Evolutionary conservation across 768 basidiomycete genomes (phyloP), one percentile per base, ranked within the genome.

Genomic region (Auricularia sp.): DNA sequence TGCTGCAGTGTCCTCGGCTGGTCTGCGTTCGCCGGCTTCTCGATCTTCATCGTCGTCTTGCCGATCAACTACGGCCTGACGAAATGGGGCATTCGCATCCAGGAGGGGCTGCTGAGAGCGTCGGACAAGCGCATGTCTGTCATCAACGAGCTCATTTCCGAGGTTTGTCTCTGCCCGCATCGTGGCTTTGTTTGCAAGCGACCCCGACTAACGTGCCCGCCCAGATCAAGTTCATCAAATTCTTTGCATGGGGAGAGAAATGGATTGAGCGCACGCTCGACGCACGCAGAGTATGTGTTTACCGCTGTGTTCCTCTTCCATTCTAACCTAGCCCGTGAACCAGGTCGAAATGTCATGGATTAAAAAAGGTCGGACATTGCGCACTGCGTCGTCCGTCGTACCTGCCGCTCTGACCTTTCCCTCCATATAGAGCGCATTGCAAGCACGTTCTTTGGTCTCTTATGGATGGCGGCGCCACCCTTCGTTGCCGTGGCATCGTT

Each of bases 21-120:
- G 63, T 73, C 77, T 3, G 79, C 81, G 0, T 82, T 82, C 54
- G 78, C 79, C 16, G 81, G 81, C 7, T 75, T 80, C 34, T 42
- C 77, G 2, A 74, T 79, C n/a, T 67, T 81, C 43, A 47, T 78
- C 34, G 56, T 79, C 36, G 74, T 75, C 16, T 73, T 73, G 64
- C 80, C 79, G 0, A 62, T 82, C 64, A 81, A 80, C 66, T 76
- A 75, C 11, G 73, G 69, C 39, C 65, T 80, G 34, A 75, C 78
- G 60, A 74, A 72, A 56, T 71, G 77, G 16, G 74, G 75, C 58
- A 71, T 80, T 63, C 70, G 71, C 7, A 76, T 80, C 36, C 71
- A 72, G n/a, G 77, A 73, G 63, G 72, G 73, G 21, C 63, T 72
- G 10, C 67, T 72, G 12, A 64, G 69, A 34, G 74, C 79, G 0